Evolutionary conservation across 225 moss, liverwort and hornwort genomes (phyloP).

Genomic region (Sphagnum contortum): DNA sequence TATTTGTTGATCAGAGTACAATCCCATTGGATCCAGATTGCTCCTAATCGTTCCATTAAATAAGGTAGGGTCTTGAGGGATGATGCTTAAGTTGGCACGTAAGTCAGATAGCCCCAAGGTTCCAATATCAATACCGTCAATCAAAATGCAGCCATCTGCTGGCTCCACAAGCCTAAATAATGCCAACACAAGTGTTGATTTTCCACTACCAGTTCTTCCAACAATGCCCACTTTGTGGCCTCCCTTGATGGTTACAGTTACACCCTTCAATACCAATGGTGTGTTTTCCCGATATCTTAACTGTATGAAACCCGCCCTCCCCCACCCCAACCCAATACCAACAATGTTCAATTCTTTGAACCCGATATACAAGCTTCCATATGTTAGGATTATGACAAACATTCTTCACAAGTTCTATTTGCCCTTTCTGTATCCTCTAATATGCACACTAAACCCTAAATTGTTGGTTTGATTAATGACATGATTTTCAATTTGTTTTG

Average conservation of each 20-base stretch:
- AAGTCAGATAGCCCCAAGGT: background rate
- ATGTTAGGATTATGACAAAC: too few species aligned
- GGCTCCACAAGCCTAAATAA: conserved; percentile 1
- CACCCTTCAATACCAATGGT: conserved; percentile 3
- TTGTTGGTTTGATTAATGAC: too few species aligned
- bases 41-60: conserved; percentile 4
- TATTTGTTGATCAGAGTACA: conserved; percentile 1
- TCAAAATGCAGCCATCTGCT: conserved; percentile 1
- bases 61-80: conserved; percentile 3
- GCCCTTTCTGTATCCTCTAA: too few species aligned
- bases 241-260: conserved; percentile 4
- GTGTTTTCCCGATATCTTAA: conserved; percentile 3
- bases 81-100: conserved; percentile 1
- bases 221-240: conserved; percentile 6
- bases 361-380: too few species aligned
- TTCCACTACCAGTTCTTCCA: conserved; percentile 4
- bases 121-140: conserved; percentile 4
- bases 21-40: conserved; percentile 1
- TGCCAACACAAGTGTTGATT: conserved; percentile 1
- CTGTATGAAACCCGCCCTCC: background rate
- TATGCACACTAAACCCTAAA: too few species aligned
- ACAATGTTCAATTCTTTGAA: too few species aligned
- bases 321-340: too few species aligned
- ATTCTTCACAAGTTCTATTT: too few species aligned
- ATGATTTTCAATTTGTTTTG: too few species aligned